phyloP scores from a whole-genome alignment of 2,329 filamentous ascomycete genomes.

The Aspergillus fijiensis region DNA sequence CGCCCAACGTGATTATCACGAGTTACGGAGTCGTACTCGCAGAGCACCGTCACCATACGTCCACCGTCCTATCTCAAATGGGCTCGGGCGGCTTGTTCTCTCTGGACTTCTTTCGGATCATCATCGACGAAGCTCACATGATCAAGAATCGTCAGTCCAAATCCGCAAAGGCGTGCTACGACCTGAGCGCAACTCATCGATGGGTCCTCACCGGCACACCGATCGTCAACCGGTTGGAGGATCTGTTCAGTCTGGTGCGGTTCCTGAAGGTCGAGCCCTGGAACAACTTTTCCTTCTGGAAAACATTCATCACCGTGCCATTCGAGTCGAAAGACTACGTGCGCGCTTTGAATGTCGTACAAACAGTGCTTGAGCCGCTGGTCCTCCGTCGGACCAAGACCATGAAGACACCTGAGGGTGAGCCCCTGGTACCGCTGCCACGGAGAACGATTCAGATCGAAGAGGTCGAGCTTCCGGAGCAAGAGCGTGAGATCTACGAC shows the following conservation, averaged over 20 bases:
- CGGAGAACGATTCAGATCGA: conserved; percentile 81
- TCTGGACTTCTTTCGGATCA: conserved; percentile 89
- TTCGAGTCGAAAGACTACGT: conserved; percentile 96
- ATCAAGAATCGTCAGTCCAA: conserved; percentile 92
- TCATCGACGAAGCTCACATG: conserved; percentile 90
- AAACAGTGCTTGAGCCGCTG: conserved; percentile 93
- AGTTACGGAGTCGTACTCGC: conserved; percentile 91
- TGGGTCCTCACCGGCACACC: conserved; percentile 95
- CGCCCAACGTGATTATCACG: conserved; percentile 89
- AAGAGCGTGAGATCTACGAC: conserved; percentile 89
- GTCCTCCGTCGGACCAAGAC: conserved; percentile 94
- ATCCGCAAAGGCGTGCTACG: conserved; percentile 92
- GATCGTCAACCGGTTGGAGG: conserved; percentile 93
- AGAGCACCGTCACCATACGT: conserved; percentile 74
- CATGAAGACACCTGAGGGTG: conserved; percentile 90
- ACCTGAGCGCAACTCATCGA: conserved; percentile 77
- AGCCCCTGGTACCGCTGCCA: conserved; percentile 77
- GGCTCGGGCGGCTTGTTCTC: conserved; percentile 76
- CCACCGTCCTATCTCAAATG: conserved; percentile 42
- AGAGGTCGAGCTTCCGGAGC: conserved; percentile 77
- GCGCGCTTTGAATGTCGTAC: conserved; percentile 90
- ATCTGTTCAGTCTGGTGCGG: conserved; percentile 87
- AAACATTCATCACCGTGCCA: conserved; percentile 95
- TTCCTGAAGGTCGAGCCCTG: conserved; percentile 95
- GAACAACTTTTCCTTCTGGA: conserved; percentile 99